Evolutionary conservation across 805 yeast genomes (phyloP), one percentile per base, ranked within the genome.

Genomic region (Sugiyamaella floridensis): DNA sequence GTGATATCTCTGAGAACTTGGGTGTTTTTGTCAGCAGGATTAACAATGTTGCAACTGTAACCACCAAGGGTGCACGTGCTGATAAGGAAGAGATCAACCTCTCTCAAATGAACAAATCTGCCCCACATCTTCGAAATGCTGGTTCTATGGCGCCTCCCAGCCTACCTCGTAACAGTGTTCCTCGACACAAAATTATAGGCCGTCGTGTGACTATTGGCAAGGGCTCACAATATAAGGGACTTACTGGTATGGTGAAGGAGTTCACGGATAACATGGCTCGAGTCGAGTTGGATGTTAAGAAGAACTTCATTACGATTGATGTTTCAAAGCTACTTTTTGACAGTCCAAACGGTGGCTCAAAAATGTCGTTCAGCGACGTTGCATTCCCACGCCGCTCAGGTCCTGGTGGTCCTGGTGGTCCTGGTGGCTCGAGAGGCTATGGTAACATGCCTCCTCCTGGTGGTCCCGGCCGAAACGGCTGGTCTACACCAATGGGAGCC

Each of bases 161-260:
- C 3, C 41, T 9, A 7, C 14, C 32, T 16, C 16, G 46, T 11
- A 18, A 18, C 40, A 45, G 37, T 18, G 66, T 67, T 22, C 76
- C 83, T 1, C 81, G 96, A 59, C 96, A 89, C 67, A 79, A 80
- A 47, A 81, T 95, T 28, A 64, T 93, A 40, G 86, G 88, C 60
- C 89, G 88, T 64, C 85, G 85, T 54, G 97, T 93, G 19, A 81
- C 89, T 58, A 86, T 93, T 47, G 80, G 87, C 40, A 83, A 86
- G 63, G 89, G 97, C n/a, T 93, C 95, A 29, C 82, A 81, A 47
- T 89, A 92, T 68, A 93, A 93, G 71, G 98, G 99, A 45, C 81
- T 89, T 60, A 83, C 85, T 72, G 99, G 99, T 67, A 86, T 88
- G 58, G 88, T 93, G 43, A 85, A 86, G 60, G 98, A 93, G 66